Base-by-base conservation (phyloP, 2,329 filamentous ascomycete genomes). In the Teratosphaeria destructans region DNA sequence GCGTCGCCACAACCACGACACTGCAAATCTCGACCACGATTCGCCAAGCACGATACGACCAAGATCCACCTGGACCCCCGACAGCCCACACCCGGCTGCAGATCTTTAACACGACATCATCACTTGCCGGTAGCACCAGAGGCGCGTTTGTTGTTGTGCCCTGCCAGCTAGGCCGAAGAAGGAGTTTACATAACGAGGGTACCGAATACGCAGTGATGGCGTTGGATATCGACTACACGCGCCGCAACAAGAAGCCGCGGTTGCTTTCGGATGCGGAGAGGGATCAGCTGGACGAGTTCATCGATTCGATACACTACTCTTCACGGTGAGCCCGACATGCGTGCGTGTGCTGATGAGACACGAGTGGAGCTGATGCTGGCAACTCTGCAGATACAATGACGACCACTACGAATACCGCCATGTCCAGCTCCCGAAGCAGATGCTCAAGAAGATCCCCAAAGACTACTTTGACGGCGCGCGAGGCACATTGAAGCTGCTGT, bases 401-500 rank as follows among this genome's bases (percentile, higher is more conserved):
- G 86, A 84, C 76, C 85, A 94, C 75, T 96, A 86, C 76, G 94
- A 99, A 77, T 99, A 99, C 78, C 89, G 94, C 65, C 94, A 99
- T 76, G 94, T 99, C 60, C 92, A 96, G 76, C 85, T 99, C 34
- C 94, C 94, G 52, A 99, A 99, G 78, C 87, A 90, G 67, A 99
- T 99, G 94, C 85, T 99, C 65, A 97, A 97, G 77, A 88, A 85
- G 49, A 97, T 99, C 67, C 94, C 94, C 23, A 87, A 92, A 73
- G 93, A 96, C 64, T 96, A 96, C 76, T 93, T 95, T 72, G 92
- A 96, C 75, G 82, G 85, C 56, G 79, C 85, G 57, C 90, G 95
- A 76, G 94, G 94, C 63, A 97, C 93, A 5, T 78, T 99, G 75
- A 99, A 97, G 79, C 79, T 99, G 67, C 78, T 99, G 62, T 96